Evolutionary conservation across 2,329 filamentous ascomycete species (phyloP), one percentile per base, ranked within the genome.

Genomic region (Ophiobolus disseminans): DNA sequence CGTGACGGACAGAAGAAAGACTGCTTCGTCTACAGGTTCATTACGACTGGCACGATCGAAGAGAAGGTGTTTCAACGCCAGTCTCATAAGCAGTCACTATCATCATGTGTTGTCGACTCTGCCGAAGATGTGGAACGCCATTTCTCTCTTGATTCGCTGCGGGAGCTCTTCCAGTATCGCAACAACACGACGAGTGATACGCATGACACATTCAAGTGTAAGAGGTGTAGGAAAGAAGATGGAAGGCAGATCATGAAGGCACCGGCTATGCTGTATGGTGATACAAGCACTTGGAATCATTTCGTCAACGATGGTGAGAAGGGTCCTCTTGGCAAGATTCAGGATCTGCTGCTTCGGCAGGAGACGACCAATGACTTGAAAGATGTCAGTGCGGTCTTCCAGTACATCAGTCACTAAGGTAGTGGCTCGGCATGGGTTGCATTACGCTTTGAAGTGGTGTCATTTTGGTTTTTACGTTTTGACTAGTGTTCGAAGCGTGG

Each of bases 31-130:
- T 99, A 99, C 73, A 89, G 94, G n/a, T 99, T 99, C 76, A 99
- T 99, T 64, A 90, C 92, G 0, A 97, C 95, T 0, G 94, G 94
- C 3, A 97, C 92, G 0, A 99, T 99, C 53, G 94, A 99, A 70
- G 94, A 99, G 75, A 99, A 99, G 77, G 97, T 99, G 61, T 99
- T 99, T 77, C 94, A 99, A 74, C 88, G 95, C 8, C 94, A 99
- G 69, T 96, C 90, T 1, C 95, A 99, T 79, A 99, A 99, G 75
- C 94, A 99, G 75, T 95, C 91, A 6, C 80, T 99, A 1, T 97
- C 93, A 0, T 96, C 91, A 0, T 97, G 92, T 63, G 94, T 99
- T 4, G 94, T 99, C 6, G 94, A 99, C 73, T 92, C 89, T 2
- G 93, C 91, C 1, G 93, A 99, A 74, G 94, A 99, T 60, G 94